phyloP scores from a whole-genome alignment of 495 filamentous ascomycete genomes.

The Aspergillus funiculosus region DNA sequence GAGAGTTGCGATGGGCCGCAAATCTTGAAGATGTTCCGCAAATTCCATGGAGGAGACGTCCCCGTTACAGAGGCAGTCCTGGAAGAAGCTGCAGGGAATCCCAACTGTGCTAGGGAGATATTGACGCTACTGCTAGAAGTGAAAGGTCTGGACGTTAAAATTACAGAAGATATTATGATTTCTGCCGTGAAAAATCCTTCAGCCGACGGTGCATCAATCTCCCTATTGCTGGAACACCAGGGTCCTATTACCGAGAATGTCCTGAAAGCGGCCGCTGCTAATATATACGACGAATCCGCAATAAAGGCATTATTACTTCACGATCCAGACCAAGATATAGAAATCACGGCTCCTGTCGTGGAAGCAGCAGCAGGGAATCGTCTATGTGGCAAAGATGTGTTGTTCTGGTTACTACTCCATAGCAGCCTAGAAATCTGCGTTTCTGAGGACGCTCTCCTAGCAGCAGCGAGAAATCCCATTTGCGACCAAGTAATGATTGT shows the following conservation, averaged over 20 bases:
- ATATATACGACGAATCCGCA: neutral
- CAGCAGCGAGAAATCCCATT: neutral
- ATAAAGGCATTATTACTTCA: neutral
- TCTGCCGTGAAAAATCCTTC: neutral
- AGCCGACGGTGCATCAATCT: neutral
- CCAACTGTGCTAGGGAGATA: neutral
- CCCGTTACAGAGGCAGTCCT: too few relatives aligned
- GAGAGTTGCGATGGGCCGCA: too few relatives aligned
- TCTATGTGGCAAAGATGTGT: neutral
- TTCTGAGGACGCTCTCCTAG: neutral
- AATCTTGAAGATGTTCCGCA: too few relatives aligned
- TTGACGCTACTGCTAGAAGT: neutral
- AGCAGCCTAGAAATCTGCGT: neutral
- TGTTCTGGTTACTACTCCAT: neutral
- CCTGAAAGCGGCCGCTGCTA: neutral
- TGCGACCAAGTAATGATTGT: neutral
- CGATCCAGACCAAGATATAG: neutral
- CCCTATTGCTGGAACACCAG: neutral
- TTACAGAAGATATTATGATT: constrained; percentile 2
- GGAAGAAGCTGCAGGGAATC: neutral
- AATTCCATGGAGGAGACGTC: too few relatives aligned
- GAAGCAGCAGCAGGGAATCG: neutral
- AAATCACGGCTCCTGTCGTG: neutral
- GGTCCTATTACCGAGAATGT: neutral
- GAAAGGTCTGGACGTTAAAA: neutral